Evolutionary conservation across 768 basidiomycete species (phyloP), one percentile per base, ranked within the genome.

Genomic region (Gymnopilus dilepis): DNA sequence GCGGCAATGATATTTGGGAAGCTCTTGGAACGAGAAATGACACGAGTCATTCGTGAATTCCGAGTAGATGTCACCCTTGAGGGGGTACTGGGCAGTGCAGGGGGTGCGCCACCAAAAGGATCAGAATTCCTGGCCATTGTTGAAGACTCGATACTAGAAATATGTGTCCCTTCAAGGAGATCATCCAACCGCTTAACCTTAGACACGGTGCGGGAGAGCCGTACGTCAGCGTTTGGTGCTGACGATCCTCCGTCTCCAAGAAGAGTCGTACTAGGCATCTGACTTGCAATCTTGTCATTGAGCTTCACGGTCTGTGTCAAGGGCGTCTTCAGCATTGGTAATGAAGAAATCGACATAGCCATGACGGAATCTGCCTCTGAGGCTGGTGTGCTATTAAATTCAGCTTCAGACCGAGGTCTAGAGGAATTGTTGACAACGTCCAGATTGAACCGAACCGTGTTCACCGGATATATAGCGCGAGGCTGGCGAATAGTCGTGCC

Each of bases 321-420:
- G 15, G 57, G 57, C 19, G 57, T 58, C 34, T 22, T 58, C 31
- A 58, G 13, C 21, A 58, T 34, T 7, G 43, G 47, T 7, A 58
- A 37, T 1, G 45, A 47, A 19, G 57, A 58, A 26, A 47, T 47
- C 33, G 57, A 47, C 57, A 56, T 56, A 11, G 58, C 50, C 50
- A 45, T 53, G 19, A 52, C 31, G 3, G 48, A 59, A 33, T 58
- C 56, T 22, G 28, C 34, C 22, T 58, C 57, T 6, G 57, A 19
- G 11, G 45, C 34, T 2, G 57, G 57, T 4, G 57, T 48, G 31
- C 34, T 40, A 31, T 48, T 15, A 6, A 31, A 11, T 24, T 38
- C 37, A 38, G 34, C 4, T 38, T 24, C 37, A 11, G 22, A 28
- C 13, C 22, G 21, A 2, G 9, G 42, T 9, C 5, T 26, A 6